phyloP scores from a whole-genome alignment of 805 yeast species.

The Candida koratica region DNA sequence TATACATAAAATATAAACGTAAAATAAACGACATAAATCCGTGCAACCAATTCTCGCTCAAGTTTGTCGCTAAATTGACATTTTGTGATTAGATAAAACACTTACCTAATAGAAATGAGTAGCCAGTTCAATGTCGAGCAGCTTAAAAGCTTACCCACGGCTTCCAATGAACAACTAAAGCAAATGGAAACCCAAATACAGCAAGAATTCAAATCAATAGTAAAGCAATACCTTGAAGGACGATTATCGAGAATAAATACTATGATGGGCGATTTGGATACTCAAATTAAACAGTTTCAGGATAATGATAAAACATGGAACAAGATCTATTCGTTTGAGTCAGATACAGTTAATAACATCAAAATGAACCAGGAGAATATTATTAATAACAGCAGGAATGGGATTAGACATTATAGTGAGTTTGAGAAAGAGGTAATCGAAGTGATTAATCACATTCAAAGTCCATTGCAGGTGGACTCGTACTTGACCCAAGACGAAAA shows the following conservation, averaged over 20 bases:
- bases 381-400: slow-evolving; percentile 15
- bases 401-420: slow-evolving; percentile 19
- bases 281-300: slow-evolving; percentile 9
- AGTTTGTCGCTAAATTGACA: too few relatives aligned
- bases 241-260: slow-evolving; percentile 12
- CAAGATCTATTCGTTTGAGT: slow-evolving; percentile 29
- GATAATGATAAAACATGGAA: slow-evolving; percentile 12
- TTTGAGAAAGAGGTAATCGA: slow-evolving; percentile 31
- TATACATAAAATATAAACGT: too few relatives aligned
- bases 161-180: slow-evolving; percentile 11
- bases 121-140: slow-evolving; percentile 1
- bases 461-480: slow-evolving; percentile 34
- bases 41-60: too few relatives aligned
- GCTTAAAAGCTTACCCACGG: slow-evolving; percentile 6
- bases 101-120: too few relatives aligned
- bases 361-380: slow-evolving; percentile 31
- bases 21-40: too few relatives aligned
- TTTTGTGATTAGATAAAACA: too few relatives aligned
- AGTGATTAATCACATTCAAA: slow-evolving; percentile 26
- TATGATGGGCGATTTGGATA: slow-evolving; percentile 7
- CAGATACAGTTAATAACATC: slow-evolving; percentile 31
- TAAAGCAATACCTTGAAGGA: slow-evolving; percentile 9
- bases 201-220: slow-evolving; percentile 10
- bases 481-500: slow-evolving; percentile 14
- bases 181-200: slow-evolving; percentile 11